These are phyloP conservation scores for Phytopythium kandeliae DNA, from an alignment of 352 stramenopile genomes.

Conservation along the genomic window DNA sequence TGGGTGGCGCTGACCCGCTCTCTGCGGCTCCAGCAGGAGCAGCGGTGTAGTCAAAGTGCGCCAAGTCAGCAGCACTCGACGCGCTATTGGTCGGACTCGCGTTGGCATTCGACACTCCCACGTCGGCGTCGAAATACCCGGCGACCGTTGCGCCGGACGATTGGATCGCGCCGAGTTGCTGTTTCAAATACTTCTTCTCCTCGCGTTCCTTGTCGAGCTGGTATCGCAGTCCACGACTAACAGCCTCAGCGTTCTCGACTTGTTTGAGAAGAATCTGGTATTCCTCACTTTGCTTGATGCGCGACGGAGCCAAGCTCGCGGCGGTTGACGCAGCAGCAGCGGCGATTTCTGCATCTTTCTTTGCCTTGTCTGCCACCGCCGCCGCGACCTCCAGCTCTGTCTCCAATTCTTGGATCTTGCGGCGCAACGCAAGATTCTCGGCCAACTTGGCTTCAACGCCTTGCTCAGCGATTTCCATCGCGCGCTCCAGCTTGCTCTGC, in stretches of 20 bases:
- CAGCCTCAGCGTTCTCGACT: conserved; percentile 61
- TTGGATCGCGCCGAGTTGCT: conserved; percentile 45
- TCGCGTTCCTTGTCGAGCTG: conserved; percentile 73
- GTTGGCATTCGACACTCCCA: conserved; percentile 3
- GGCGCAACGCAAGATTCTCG: conserved; percentile 21
- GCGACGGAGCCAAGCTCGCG: conserved; percentile 15
- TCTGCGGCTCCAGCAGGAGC: conserved; percentile 12
- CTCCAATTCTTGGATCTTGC: conserved; percentile 28
- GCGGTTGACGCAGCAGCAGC: conserved; percentile 1
- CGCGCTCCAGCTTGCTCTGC: conserved; percentile 1
- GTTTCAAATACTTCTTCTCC: conserved; percentile 72
- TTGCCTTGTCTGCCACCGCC: background rate
- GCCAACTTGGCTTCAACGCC: conserved; percentile 18
- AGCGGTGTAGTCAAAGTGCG: conserved; percentile 52
- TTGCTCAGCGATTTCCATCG: conserved; percentile 2
- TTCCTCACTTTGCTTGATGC: conserved; percentile 39
- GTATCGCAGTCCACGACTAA: conserved; percentile 55
- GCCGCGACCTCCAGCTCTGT: conserved; percentile 16
- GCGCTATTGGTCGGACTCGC: conserved; percentile 37
- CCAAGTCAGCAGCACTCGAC: conserved; percentile 36
- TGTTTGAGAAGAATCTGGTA: conserved; percentile 52
- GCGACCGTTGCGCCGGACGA: conserved; percentile 11
- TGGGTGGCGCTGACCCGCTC: conserved; percentile 9
- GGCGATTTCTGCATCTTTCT: background rate
- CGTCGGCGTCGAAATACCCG: conserved; percentile 18